Evolutionary conservation across 805 yeast species (phyloP).

Genomic region (Candida multigemmis): DNA sequence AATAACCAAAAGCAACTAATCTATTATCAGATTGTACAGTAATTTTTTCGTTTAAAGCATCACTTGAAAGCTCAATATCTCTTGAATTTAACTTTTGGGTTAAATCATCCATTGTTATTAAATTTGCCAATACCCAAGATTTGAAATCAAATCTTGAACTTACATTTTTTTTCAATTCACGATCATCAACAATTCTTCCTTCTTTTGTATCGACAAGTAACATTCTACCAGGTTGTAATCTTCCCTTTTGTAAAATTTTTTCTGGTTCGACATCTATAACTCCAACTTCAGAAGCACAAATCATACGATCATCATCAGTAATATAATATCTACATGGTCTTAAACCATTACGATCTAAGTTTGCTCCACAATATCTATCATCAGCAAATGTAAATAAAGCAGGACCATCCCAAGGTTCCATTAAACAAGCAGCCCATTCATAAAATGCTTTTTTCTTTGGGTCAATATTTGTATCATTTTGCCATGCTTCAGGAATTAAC

Average conservation of each 20-base stretch:
- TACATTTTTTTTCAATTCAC: constrained; percentile 73
- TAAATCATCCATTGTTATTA: constrained; percentile 77
- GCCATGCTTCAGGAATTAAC: constrained; percentile 98
- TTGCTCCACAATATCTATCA: constrained; percentile 97
- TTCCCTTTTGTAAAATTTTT: constrained; percentile 79
- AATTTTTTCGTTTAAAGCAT: constrained; percentile 16
- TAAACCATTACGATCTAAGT: constrained; percentile 92
- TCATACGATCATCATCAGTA: constrained; percentile 89
- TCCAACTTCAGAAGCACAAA: constrained; percentile 98
- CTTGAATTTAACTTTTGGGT: constrained; percentile 44
- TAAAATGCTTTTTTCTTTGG: constrained; percentile 89
- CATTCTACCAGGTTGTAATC: constrained; percentile 95
- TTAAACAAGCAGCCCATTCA: constrained; percentile 98
- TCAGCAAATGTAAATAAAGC: constrained; percentile 95
- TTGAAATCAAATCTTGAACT: constrained; percentile 84
- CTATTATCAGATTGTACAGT: constrained; percentile 76
- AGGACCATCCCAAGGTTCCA: constrained; percentile 99
- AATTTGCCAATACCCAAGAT: constrained; percentile 83
- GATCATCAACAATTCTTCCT: constrained; percentile 90
- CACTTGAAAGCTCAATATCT: constrained; percentile 15
- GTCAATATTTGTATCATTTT: constrained; percentile 78
- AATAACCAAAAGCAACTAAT: constrained; percentile 80
- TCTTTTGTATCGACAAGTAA: constrained; percentile 86
- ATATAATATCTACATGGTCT: constrained; percentile 98
- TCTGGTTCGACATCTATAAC: constrained; percentile 85